phyloP scores from a whole-genome alignment of 768 basidiomycete genomes.

The Boletus sp. region DNA sequence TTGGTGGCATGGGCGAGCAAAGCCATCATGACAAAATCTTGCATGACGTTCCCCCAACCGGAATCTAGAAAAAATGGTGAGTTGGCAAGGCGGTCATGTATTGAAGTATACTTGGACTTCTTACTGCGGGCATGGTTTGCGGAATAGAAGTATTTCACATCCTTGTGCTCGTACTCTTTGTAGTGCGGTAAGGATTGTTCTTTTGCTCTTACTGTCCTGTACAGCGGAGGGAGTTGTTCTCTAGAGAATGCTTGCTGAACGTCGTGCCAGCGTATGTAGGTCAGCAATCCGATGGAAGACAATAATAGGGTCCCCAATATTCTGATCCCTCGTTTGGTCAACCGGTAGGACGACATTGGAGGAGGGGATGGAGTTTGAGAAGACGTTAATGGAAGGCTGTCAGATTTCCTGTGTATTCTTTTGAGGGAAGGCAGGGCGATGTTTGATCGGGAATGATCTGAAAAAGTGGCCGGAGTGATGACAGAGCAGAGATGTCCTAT shows the following conservation, averaged over 20 bases:
- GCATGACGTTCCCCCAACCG: slow-evolving; percentile 44
- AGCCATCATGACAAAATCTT: slow-evolving; percentile 38
- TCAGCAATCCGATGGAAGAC: slow-evolving; percentile 12
- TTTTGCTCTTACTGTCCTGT: slow-evolving; percentile 35
- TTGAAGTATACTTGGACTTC: neutral
- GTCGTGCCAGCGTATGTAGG: slow-evolving; percentile 9
- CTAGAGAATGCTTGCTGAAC: neutral
- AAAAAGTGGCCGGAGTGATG: too few relatives aligned
- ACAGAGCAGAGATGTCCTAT: too few relatives aligned
- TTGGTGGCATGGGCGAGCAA: slow-evolving; percentile 35
- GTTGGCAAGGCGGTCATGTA: neutral
- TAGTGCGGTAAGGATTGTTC: slow-evolving; percentile 46
- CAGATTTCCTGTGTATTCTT: neutral
- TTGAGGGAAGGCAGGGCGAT: neutral
- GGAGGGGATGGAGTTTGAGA: neutral
- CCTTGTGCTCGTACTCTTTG: slow-evolving; percentile 32
- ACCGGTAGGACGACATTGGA: slow-evolving; percentile 19
- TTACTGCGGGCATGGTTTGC: slow-evolving; percentile 45
- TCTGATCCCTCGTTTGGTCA: slow-evolving; percentile 28
- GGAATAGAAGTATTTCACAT: slow-evolving; percentile 44
- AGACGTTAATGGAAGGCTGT: neutral
- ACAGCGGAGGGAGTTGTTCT: slow-evolving; percentile 39
- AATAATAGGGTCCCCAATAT: slow-evolving; percentile 9
- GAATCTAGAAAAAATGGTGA: slow-evolving; percentile 24
- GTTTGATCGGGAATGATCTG: too few relatives aligned